Evolutionary conservation across 768 basidiomycete species (phyloP), one percentile per base, ranked within the genome.

Genomic region (Panaeolus cyanescens): DNA sequence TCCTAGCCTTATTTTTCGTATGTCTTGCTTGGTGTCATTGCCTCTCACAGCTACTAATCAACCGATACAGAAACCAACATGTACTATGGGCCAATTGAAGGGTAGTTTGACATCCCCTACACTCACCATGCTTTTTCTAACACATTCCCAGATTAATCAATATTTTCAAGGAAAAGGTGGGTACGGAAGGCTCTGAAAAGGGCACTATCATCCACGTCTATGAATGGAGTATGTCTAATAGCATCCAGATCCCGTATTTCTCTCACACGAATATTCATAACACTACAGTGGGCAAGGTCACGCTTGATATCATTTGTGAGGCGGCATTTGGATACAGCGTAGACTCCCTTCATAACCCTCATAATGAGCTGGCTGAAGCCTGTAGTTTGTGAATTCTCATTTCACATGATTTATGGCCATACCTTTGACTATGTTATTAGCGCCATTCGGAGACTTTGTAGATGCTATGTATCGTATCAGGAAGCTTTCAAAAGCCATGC

Each of bases 281-380:
- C n/a, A n/a, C 1, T 55, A 4, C 53, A 83, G 81, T 83, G 77
- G 79, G 79, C 64, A 83, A 82, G 71, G 80, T 78, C 0, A 83
- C 83, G 0, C 74, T 85, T 7, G 83, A 84, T 63, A 81, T 84
- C 58, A 83, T 84, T 50, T 83, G 81, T 68, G 74, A 74, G 6
- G 80, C 83, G 12, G 81, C 80, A 0, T 83, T 84, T 57, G 80
- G 80, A 12, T 84, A 84, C 65, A 68, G 72, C 33, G 62, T 81
- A 6, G 77, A 83, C 62, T 78, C 79, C 2, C 70, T 84, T 12
- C 76, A 75, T 64, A 72, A 82, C 59, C 79, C 82, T 0, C 67
- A 79, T 58, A 82, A 82, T 56, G 80, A 80, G 58, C 74, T 84
- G 17, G 78, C 81, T 8, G 72, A 75, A 32, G 82, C 83, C 65